phyloP scores from a whole-genome alignment of 73 alveolate species.

The Tetrahymena borealis region DNA sequence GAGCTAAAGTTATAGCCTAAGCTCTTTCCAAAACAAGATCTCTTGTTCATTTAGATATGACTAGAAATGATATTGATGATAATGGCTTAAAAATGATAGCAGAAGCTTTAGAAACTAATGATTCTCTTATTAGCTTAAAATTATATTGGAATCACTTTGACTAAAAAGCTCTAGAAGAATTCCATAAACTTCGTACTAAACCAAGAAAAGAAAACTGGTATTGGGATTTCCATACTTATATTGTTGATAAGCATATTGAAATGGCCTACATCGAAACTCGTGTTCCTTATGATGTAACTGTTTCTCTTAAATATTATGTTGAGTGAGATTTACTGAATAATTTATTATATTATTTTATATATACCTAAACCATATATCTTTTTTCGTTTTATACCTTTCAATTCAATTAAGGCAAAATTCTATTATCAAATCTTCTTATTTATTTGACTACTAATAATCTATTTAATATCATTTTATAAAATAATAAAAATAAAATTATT shows the following conservation, averaged over 20 bases:
- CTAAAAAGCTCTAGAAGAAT: conserved; percentile 61
- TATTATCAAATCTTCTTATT: too few species aligned
- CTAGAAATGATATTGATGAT: conserved; percentile 95
- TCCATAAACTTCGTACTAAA: conserved; percentile 57
- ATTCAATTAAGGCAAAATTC: too few species aligned
- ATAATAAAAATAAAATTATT: too few species aligned
- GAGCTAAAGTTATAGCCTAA: conserved; percentile 93
- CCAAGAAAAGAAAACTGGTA: conserved; percentile 62
- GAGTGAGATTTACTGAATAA: not conserved
- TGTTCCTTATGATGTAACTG: conserved; percentile 69
- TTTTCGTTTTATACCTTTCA: too few species aligned
- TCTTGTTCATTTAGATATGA: conserved; percentile 94
- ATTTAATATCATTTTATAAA: too few species aligned
- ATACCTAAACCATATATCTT: not conserved
- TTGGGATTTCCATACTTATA: conserved; percentile 78
- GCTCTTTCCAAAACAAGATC: conserved; percentile 88
- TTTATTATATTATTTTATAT: not conserved
- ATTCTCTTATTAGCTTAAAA: conserved; percentile 59
- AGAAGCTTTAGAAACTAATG: conserved; percentile 66
- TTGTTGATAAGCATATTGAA: conserved; percentile 73
- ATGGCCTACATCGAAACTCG: conserved; percentile 87
- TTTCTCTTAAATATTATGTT: conserved; percentile 29
- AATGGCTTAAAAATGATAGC: conserved; percentile 83
- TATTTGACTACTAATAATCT: too few species aligned
- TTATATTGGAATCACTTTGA: conserved; percentile 78